phyloP scores from a whole-genome alignment of 345 rosid species.

The Eucalyptus pauciflora region DNA sequence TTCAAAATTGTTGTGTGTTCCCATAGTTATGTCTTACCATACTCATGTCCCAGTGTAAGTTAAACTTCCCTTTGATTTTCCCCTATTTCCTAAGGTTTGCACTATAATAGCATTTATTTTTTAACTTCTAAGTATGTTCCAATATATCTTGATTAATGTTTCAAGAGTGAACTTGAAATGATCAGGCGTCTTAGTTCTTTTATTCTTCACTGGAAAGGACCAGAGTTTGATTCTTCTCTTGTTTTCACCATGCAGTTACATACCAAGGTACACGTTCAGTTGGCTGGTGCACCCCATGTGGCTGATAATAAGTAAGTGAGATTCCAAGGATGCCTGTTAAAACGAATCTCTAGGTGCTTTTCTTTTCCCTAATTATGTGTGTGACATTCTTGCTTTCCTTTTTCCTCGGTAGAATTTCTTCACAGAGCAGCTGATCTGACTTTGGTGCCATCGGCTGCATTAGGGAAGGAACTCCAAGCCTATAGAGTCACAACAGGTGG shows the following conservation, averaged over 20 bases:
- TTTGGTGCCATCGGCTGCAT: conserved; percentile 91
- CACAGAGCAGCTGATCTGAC: conserved; percentile 98
- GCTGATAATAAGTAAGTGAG: conserved; percentile 75
- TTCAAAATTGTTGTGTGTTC: conserved; percentile 81
- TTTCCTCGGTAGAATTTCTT: conserved; percentile 61
- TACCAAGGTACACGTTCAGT: conserved; percentile 94
- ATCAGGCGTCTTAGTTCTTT: background rate
- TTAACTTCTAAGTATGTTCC: background rate
- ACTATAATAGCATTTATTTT: background rate
- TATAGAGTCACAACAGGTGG: conserved; percentile 89
- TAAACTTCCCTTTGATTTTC: background rate
- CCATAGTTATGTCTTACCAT: conserved; percentile 97
- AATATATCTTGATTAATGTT: background rate
- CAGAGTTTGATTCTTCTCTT: conserved; percentile 2
- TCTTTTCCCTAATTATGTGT: background rate
- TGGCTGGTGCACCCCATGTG: conserved; percentile 99
- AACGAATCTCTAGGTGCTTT: background rate
- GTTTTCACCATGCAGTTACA: conserved; percentile 44
- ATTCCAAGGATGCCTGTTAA: background rate
- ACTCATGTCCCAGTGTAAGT: conserved; percentile 99
- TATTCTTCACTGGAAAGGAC: background rate
- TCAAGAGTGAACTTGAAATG: background rate
- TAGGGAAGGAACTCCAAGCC: conserved; percentile 71
- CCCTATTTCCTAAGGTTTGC: background rate
- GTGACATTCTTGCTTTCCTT: background rate